Evolutionary conservation across 2,329 filamentous ascomycete species (phyloP), one percentile per base, ranked within the genome.

Genomic region (Botrytis galanthina): DNA sequence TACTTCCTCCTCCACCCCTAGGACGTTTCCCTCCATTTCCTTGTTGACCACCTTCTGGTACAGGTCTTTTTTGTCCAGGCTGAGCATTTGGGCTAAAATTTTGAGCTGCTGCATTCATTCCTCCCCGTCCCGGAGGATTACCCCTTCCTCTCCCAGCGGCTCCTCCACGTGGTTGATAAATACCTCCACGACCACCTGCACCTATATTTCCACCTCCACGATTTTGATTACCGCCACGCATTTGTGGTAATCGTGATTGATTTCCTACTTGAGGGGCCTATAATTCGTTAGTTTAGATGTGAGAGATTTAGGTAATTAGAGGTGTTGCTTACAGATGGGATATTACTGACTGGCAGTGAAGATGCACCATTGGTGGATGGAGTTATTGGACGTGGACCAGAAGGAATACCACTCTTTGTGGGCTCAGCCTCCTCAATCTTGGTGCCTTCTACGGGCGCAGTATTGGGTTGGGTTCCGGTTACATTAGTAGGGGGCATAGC

Each of bases 1-100:
- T 74, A 72, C 72, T 76, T 70, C 78, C 78, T 29, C 35, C 51
- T 57, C 80, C 80, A 8, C 85, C 85, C 75, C 85, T 80, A 75
- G 85, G 84, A 76, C 85, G 82, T 79, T 87, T 87, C 57, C 84
- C 85, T 68, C 78, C 80, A 74, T 78, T 82, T 32, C 75, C 78
- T 71, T 79, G 78, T 32, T 74, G 64, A 63, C 80, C 82, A 35
- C 77, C 79, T 39, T 80, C 79, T 35, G 79, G 80, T 32, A 78
- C 77, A 63, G 78, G 76, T 73, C 80, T 73, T 74, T 81, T 81
- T 44, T 77, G 72, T 16, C 80, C 80, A 46, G 74, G 74, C 67
- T 75, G 77, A 37, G 76, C 76, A 48, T 74, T 71, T 42, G 80
- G 79, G 63, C 75, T 81, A 63, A 79, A 81, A 51, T 72, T 72